Evolutionary conservation across 2,329 filamentous ascomycete species (phyloP).

Genomic region (Hirsutella minnesotensis): DNA sequence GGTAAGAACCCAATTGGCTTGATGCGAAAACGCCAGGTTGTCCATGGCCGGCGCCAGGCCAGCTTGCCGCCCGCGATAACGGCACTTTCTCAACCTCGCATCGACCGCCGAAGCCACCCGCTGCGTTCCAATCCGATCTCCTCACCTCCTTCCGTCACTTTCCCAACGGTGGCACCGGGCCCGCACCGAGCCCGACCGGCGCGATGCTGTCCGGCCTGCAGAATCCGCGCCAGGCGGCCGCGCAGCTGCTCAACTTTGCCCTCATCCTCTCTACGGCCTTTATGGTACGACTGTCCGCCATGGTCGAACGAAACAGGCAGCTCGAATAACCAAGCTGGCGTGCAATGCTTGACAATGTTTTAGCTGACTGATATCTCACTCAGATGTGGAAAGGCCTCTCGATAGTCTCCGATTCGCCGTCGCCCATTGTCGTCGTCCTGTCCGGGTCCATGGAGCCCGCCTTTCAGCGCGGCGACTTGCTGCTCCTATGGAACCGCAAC

Average conservation of each 20-base stretch:
- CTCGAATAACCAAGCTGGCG: no score
- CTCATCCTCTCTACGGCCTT: constrained; percentile 85
- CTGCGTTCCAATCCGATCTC: neutral
- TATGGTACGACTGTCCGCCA: no score
- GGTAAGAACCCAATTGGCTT: constrained; percentile 16
- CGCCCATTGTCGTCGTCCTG: constrained; percentile 72
- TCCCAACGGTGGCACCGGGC: neutral
- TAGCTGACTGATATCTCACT: no score
- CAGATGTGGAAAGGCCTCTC: constrained; percentile 82
- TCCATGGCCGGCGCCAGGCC: neutral
- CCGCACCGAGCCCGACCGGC: neutral
- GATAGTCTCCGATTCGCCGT: constrained; percentile 61
- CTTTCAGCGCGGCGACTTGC: constrained; percentile 65
- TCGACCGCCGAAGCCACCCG: neutral
- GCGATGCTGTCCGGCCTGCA: constrained; percentile 56
- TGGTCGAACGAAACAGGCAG: no score
- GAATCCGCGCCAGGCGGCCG: constrained; percentile 69
- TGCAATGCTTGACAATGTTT: no score
- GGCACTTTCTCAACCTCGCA: neutral
- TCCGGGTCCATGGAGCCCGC: constrained; percentile 78
- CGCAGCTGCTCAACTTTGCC: constrained; percentile 80
- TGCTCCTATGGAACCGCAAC: constrained; percentile 68
- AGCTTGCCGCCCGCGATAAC: neutral
- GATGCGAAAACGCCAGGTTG: constrained; percentile 8
- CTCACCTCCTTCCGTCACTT: neutral